A percentile compares a stretch with the other conserved stretches of the same genome.
These are phyloP conservation scores for Aegilops bicornis DNA, from an alignment of 176 grass and related monocot species.

Conservation along the genomic window DNA sequence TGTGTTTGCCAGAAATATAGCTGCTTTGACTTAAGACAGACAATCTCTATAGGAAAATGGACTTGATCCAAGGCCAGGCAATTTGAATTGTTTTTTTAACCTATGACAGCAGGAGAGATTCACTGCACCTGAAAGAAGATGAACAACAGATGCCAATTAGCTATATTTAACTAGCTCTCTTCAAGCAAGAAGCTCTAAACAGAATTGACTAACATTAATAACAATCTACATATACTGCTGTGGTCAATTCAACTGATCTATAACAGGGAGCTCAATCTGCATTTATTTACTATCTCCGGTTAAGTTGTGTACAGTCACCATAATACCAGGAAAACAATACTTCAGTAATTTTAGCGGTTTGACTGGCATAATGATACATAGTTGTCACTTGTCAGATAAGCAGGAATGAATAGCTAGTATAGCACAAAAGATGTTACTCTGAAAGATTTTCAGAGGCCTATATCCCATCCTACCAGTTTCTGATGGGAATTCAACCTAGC, in stretches of 20 bases:
- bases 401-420: not conserved
- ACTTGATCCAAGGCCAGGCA: not conserved
- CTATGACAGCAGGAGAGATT: not conserved
- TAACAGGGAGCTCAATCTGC: not conserved
- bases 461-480: not conserved
- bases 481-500: not conserved
- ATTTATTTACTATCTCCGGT: not conserved
- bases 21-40: constrained; percentile 1
- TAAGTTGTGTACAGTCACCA: not conserved
- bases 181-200: not conserved
- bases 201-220: not conserved
- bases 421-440: not conserved
- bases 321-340: not conserved
- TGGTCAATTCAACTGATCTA: not conserved
- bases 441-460: not conserved
- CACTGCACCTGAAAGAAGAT: constrained; percentile 26
- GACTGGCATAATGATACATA: not conserved
- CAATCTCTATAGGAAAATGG: not conserved
- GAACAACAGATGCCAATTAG: not conserved
- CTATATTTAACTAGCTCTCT: constrained; percentile 11
- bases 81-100: not conserved
- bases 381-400: not conserved
- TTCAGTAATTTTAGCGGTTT: not conserved
- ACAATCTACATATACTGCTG: not conserved
- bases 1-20: constrained; percentile 10